phyloP scores from a whole-genome alignment of 2,329 filamentous ascomycete genomes.

The Mycosphaerella arachidis region DNA sequence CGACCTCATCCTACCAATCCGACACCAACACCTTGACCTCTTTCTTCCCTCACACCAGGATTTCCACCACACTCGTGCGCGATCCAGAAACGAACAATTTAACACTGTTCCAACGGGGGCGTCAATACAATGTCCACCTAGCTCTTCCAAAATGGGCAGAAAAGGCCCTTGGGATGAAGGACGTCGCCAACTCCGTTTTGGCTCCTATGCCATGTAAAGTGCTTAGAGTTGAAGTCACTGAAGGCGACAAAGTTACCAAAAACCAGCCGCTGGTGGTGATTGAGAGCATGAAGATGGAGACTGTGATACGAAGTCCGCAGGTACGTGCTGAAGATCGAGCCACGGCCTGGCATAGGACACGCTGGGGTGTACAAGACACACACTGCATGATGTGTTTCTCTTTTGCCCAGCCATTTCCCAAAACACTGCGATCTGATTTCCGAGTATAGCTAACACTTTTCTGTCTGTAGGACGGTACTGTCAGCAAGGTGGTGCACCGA shows the following conservation, averaged over 20 bases:
- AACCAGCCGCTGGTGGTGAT: constrained; percentile 78
- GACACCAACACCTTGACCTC: constrained; percentile 56
- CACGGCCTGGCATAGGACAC: too few relatives aligned
- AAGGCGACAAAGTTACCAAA: constrained; percentile 77
- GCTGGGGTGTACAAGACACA: too few relatives aligned
- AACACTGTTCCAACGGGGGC: constrained; percentile 70
- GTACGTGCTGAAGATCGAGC: too few relatives aligned
- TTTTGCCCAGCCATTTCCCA: too few relatives aligned
- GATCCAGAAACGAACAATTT: constrained; percentile 53
- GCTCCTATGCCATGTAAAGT: constrained; percentile 99
- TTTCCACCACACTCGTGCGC: constrained; percentile 71
- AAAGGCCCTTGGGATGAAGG: constrained; percentile 79
- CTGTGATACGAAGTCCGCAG: constrained; percentile 48
- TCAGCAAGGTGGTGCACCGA: constrained; percentile 47
- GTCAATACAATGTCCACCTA: constrained; percentile 53
- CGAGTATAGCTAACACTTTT: too few relatives aligned
- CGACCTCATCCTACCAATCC: constrained; percentile 44
- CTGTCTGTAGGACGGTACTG: constrained; percentile 36
- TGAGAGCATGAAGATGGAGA: constrained; percentile 55
- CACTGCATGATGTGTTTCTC: too few relatives aligned
- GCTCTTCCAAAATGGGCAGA: constrained; percentile 72
- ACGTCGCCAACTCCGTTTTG: constrained; percentile 73
- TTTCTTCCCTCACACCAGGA: constrained; percentile 76
- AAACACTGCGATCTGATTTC: too few relatives aligned
- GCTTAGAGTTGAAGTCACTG: constrained; percentile 77